Evolutionary conservation across 257 asterid genomes (phyloP), one percentile per base, ranked within the genome.

Genomic region (Fraxinus pennsylvanica): DNA sequence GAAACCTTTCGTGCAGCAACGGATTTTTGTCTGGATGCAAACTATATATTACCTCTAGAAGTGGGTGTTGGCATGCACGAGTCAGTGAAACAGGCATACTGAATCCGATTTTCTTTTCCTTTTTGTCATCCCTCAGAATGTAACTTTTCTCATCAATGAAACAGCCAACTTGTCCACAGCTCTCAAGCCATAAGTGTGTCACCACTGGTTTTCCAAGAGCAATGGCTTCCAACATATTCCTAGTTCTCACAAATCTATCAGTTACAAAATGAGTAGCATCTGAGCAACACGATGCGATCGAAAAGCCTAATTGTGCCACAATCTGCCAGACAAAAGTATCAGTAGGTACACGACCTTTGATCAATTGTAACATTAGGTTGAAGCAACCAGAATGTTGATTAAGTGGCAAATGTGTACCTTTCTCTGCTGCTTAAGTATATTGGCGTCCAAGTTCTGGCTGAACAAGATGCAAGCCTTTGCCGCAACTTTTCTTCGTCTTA

Each of bases 191-290:
- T 74, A 83, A 87, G 85, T 85, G 91, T 43, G 96, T 91, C 78
- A 91, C 93, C 81, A 93, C 92, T 69, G 86, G 94, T 84, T 84
- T 91, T 39, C 98, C 97, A 71, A 79, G 82, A 61, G 94, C 94
- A 80, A 90, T 90, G 83, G 96, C 90, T 87, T 90, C 96, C 87
- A 93, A 77, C 97, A 93, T 88, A 82, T 93, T 93, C 89, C 59
- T 90, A 59, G 96, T 93, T 78, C 98, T 88, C 71, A 84, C 80
- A 87, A 91, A 93, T 82, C 83, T 86, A 84, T 89, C 93, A 8
- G 97, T 81, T 79, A 93, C 85, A 68, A 91, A 93, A 84, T 93
- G 98, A 41, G 98, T 91, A 78, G 97, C 97, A 63, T 84, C 92
- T 4, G 88, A 81, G 86, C 93, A 86, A 74, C 89, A 82, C 33